Base-by-base conservation (phyloP, 495 filamentous ascomycete species). In the Penicillium mononematosum region DNA sequence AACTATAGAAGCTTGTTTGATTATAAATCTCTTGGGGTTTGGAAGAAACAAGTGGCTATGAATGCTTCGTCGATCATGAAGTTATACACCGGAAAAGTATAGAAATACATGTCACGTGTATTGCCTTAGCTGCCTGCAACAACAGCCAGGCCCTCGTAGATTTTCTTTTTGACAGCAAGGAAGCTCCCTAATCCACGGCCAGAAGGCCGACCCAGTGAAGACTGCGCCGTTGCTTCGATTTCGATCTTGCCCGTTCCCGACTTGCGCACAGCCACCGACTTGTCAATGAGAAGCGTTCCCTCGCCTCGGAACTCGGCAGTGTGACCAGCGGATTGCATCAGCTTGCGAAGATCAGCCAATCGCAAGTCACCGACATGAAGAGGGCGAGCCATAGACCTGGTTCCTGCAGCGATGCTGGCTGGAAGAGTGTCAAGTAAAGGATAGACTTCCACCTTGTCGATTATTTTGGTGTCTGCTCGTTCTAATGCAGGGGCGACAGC, bases 341-440 rank as follows among this genome's bases (percentile, higher is more conserved):
- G 82, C 59, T 88, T 87, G 46, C 95, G 80, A 48, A 99, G 73
- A 68, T 97, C 92, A 0, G 94, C 91, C 14, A 99, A 80, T 17
- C 94, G 81, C 17, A 98, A 77, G 65, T 99, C 94, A 54, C 94
- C 94, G 22, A 98, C 95, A 67, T 98, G 95, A 11, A 99, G 81
- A 9, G 95, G 91, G 36, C 92, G 92, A 8, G 91, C 85, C 53
- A 89, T 82, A 12, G 88, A 88, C 45, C 89, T 80, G 5, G 86
- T 88, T 1, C 90, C 86, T 2, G 90, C 85, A 8, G 86, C 85
- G 72, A 94, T 82, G 61, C 78, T 89, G n/a, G 80, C 76, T 2
- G 91, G 89, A 7, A 96, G 75, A 24, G 90, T 76, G 62, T 96
- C 91, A 3, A 98, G 83, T 4, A 85, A 81, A 2, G 93, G 90